Percentiles rank a stretch among this genome's conserved stretches.
These are phyloP conservation scores for Cardamine occulta DNA, from an alignment of 345 rosid species.

Conservation along the genomic window DNA sequence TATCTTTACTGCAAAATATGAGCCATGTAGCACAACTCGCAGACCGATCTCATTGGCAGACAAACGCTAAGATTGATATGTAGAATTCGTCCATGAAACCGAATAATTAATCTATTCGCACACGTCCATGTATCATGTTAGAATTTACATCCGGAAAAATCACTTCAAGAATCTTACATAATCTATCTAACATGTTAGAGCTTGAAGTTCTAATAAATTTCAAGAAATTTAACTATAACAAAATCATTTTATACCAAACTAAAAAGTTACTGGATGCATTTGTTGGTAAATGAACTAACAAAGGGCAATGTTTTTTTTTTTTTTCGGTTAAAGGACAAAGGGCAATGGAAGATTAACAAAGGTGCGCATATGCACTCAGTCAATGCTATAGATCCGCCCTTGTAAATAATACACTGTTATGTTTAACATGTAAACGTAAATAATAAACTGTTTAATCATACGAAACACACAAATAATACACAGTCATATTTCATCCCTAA, in stretches of 20 bases:
- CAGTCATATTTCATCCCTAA: not conserved
- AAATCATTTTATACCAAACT: not conserved
- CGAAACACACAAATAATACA: too few species aligned
- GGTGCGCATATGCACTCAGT: too few species aligned
- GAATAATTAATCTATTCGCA: not conserved
- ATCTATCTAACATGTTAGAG: not conserved
- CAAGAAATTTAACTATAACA: too few species aligned
- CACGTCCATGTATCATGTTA: not conserved
- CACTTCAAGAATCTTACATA: not conserved
- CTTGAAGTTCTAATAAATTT: not conserved
- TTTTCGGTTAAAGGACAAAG: too few species aligned
- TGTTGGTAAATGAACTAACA: too few species aligned
- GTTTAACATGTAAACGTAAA: too few species aligned
- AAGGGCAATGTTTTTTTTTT: too few species aligned
- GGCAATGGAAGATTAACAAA: too few species aligned
- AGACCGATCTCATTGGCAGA: too few species aligned
- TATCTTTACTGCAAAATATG: not conserved
- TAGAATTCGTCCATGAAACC: not conserved
- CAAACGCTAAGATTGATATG: not conserved
- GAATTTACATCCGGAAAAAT: not conserved
- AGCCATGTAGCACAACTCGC: not conserved
- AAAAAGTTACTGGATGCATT: not conserved
- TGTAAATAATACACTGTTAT: too few species aligned
- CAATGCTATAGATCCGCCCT: too few species aligned
- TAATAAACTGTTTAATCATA: too few species aligned